These are phyloP conservation scores for Logfia minima DNA, from an alignment of 129 eudicot species.

Conservation along the genomic window DNA sequence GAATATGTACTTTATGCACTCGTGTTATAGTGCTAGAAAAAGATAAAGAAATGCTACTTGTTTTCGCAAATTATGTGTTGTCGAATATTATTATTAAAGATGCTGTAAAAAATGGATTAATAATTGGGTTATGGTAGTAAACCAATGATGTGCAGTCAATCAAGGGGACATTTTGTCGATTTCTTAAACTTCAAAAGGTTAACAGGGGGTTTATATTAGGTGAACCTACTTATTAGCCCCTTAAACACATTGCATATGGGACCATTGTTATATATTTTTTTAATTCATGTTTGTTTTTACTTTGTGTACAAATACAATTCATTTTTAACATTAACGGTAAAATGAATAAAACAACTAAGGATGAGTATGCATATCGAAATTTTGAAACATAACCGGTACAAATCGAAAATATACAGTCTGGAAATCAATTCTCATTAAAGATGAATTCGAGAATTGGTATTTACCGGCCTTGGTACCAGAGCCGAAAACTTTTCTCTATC, in stretches of 20 bases:
- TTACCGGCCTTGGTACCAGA: no score
- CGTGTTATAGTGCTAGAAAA: constrained; percentile 20
- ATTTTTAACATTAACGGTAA: background rate
- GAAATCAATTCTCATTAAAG: no score
- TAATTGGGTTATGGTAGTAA: constrained; percentile 30
- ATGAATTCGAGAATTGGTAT: no score
- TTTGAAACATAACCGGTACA: no score
- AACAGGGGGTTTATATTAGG: constrained; percentile 36
- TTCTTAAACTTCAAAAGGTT: constrained; percentile 21
- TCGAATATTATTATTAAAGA: constrained; percentile 13
- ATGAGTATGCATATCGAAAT: no score
- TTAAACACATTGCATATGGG: constrained; percentile 39
- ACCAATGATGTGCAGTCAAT: constrained; percentile 55
- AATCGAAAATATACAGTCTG: no score
- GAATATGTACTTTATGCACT: constrained; percentile 25
- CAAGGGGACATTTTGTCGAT: constrained; percentile 65
- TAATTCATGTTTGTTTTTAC: background rate
- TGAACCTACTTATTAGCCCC: constrained; percentile 49
- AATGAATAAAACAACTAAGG: no score
- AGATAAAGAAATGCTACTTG: constrained; percentile 2
- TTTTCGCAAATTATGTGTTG: constrained; percentile 24
- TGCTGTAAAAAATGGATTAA: background rate
- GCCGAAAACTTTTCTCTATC: no score
- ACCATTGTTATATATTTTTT: constrained; percentile 10
- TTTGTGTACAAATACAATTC: background rate